A percentile compares a stretch with the other conserved stretches of the same genome.
phyloP scores from a whole-genome alignment of 2,329 filamentous ascomycete genomes.

The Kalaharituber pfeilii region DNA sequence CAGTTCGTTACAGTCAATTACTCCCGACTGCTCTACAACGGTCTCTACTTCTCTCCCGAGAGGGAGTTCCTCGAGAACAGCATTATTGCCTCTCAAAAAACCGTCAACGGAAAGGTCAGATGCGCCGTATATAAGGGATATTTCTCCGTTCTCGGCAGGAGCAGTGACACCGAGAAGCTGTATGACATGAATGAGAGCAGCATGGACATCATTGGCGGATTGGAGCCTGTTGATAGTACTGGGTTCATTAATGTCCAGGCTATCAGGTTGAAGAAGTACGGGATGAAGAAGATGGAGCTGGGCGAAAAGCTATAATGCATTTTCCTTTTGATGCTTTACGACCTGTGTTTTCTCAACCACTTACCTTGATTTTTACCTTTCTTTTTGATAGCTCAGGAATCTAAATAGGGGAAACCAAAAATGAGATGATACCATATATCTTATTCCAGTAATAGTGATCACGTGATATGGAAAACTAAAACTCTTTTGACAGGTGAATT shows the following conservation, averaged over 20 bases:
- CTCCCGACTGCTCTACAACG: slow-evolving; percentile 42
- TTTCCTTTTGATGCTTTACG: background rate
- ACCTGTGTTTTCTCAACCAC: background rate
- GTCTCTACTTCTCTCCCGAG: slow-evolving; percentile 50
- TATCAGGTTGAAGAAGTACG: slow-evolving; percentile 42
- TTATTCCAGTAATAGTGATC: too few relatives aligned
- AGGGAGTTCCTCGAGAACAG: slow-evolving; percentile 53
- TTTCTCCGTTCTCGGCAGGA: slow-evolving; percentile 42
- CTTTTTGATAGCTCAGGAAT: too few relatives aligned
- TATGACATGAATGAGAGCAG: slow-evolving; percentile 47
- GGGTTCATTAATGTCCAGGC: slow-evolving; percentile 54
- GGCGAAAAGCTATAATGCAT: slow-evolving; percentile 17
- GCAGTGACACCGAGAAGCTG: slow-evolving; percentile 48
- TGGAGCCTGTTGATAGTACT: slow-evolving; percentile 47
- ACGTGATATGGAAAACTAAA: too few relatives aligned
- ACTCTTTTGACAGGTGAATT: too few relatives aligned
- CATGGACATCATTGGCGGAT: slow-evolving; percentile 56
- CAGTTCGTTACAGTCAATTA: slow-evolving; percentile 52
- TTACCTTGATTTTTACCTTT: background rate
- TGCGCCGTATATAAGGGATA: slow-evolving; percentile 50
- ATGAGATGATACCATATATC: too few relatives aligned
- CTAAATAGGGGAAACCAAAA: too few relatives aligned
- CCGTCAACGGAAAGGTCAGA: slow-evolving; percentile 45
- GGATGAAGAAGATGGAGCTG: slow-evolving; percentile 16
- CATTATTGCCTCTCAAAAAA: slow-evolving; percentile 42